A percentile compares a stretch with the other conserved stretches of the same genome.
Conservation (phyloP, 2,329 filamentous ascomycete species). For the Calonectria crousiana region DNA sequence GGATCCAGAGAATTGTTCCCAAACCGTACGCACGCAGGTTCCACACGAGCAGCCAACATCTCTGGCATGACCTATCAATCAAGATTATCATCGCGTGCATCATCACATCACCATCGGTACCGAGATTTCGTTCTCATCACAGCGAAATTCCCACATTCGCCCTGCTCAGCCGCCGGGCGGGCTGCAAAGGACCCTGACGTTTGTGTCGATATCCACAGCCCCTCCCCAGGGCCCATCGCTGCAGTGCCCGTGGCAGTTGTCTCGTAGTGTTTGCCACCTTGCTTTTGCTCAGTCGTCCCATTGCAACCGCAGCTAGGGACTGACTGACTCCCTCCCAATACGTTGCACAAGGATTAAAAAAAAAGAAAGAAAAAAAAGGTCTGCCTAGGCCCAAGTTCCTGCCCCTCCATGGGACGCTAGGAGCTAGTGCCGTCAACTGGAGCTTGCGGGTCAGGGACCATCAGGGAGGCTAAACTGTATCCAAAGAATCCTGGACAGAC, state of each 20-base stretch:
- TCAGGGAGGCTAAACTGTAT: slow-evolving; percentile 18
- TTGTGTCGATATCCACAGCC: background rate
- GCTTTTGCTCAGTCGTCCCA: slow-evolving; percentile 22
- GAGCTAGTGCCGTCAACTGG: slow-evolving; percentile 26
- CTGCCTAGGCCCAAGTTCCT: slow-evolving; percentile 3
- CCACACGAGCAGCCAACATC: background rate
- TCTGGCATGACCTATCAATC: slow-evolving; percentile 11
- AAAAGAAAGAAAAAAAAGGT: background rate
- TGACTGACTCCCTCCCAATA: background rate
- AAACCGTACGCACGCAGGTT: background rate
- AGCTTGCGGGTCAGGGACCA: slow-evolving; percentile 28
- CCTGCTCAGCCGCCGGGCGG: background rate
- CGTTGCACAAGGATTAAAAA: background rate
- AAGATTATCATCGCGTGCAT: slow-evolving; percentile 15
- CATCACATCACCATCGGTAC: slow-evolving; percentile 23
- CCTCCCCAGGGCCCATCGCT: slow-evolving; percentile 1
- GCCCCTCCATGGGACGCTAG: slow-evolving; percentile 36
- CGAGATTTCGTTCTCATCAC: background rate
- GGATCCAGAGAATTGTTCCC: slow-evolving; percentile 3
- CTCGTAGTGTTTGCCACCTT: slow-evolving; percentile 17
- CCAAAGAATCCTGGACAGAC: slow-evolving; percentile 27
- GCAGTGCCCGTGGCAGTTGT: slow-evolving; percentile 1
- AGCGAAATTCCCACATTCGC: background rate
- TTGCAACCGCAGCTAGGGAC: background rate
- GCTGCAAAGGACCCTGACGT: slow-evolving; percentile 2